Evolutionary conservation across 2,329 filamentous ascomycete species (phyloP), one percentile per base, ranked within the genome.

Genomic region (Venturia asperata): DNA sequence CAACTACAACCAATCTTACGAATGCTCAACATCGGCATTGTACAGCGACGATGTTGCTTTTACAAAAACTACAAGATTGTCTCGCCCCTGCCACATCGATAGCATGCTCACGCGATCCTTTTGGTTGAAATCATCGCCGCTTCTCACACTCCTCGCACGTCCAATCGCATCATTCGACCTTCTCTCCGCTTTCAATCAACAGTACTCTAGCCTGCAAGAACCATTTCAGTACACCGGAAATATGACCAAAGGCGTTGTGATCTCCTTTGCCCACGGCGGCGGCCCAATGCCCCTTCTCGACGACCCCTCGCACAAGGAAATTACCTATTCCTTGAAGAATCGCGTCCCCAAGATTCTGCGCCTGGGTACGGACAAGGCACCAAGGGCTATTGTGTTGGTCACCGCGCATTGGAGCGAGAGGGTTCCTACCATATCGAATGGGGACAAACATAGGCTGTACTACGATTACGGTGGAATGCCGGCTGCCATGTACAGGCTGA

Each of bases 391-490:
- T 58, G 75, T 85, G 11, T 74, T 86, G 41, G 77, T 86, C 17
- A 86, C 84, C 0, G 83, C 84, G 4, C 83, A 86, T 74, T 86
- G 83, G 84, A 78, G 78, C 2, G 80, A 80, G 2, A 60, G 68
- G 17, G 73, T 72, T 10, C 83, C 83, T 1, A 80, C 77, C 52
- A 80, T 87, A 66, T 83, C 81, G 15, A 82, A 79, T 2, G 79
- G 70, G 4, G 69, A 74, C 24, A 77, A 75, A 30, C 84, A 81
- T 65, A 70, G 74, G 1, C 74, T 87, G 5, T 73, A 79, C 61
- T 87, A 84, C 71, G 84, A 87, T 70, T 87, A 86, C 74, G 79
- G 79, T 69, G 82, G 82, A 21, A 86, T 87, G 69, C 84, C 84
- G 0, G 71, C 76, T 11, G 83, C 83, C 72, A 70, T 80, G 0